Base-by-base conservation (phyloP, 2,329 filamentous ascomycete genomes). In the Chaetomium olivaceum region DNA sequence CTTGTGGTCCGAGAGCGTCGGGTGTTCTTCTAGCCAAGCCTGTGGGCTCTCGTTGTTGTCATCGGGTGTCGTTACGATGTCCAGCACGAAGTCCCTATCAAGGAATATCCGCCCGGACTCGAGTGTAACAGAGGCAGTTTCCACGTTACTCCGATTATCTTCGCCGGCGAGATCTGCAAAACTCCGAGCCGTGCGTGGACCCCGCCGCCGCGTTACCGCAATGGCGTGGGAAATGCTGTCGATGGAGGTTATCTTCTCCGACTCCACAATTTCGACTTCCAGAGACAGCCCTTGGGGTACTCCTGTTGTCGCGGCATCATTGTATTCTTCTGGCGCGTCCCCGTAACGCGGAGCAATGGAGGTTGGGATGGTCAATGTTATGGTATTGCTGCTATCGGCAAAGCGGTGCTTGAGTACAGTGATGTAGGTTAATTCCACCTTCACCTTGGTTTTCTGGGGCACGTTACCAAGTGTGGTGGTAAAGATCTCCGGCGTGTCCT, bases 341-440 rank as follows among this genome's bases (percentile, higher is more conserved):
- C 74, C 74, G 52, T 74, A 75, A 16, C 73, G 68, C 27, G 65
- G 67, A 1, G 71, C 72, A 33, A 75, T 73, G 43, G 69, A 71
- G 1, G 72, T 73, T 4, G 73, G 73, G 9, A 74, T 68, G 9
- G 64, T 69, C 19, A 75, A 65, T 7, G 68, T 73, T 0, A 68
- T 70, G 12, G 67, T 69, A 5, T 64, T 71, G 12, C 59, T 57
- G n/a, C 64, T 67, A 5, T 69, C 61, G 19, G 62, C 61, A 36
- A 74, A 72, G 19, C 58, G 67, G 43, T 69, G 71, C 50, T 70
- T 72, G 46, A 75, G 67, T 14, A 73, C 25, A 29, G 68, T 63
- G 14, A 72, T 69, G 64, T 72, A 73, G 48, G 66, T 72, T n/a
- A 75, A 58, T 14, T 70, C 66, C 12, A 70, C 66, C 36, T 71